A percentile compares a stretch with the other conserved stretches of the same genome.
These are phyloP conservation scores for Colletotrichum tamarilloi DNA, from an alignment of 2,329 filamentous ascomycete species.

Conservation along the genomic window DNA sequence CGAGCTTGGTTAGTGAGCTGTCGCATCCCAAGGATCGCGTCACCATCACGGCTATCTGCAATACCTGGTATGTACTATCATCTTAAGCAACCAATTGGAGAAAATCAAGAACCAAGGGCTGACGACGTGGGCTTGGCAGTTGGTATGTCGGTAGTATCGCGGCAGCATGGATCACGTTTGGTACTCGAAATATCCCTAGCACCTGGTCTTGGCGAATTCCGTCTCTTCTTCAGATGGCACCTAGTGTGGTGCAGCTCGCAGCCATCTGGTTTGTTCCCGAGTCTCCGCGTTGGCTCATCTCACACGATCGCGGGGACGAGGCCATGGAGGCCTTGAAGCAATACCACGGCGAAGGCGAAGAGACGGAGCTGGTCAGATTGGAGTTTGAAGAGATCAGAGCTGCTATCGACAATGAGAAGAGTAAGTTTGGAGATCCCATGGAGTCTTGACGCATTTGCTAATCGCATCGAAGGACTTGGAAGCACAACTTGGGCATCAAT, in stretches of 20 bases:
- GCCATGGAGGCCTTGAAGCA: constrained; percentile 63
- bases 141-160: constrained; percentile 59
- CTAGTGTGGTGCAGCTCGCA: constrained; percentile 26
- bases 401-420: constrained; percentile 51
- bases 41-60: constrained; percentile 64
- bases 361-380: constrained; percentile 60
- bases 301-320: constrained; percentile 63
- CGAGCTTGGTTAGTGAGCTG: constrained; percentile 62
- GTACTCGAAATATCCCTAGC: constrained; percentile 52
- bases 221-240: constrained; percentile 40
- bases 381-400: constrained; percentile 60
- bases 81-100: background rate
- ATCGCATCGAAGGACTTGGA: constrained; percentile 32
- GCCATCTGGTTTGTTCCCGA: constrained; percentile 68
- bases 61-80: constrained; percentile 43
- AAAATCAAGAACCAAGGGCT: background rate
- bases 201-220: constrained; percentile 49
- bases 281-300: constrained; percentile 71
- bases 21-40: constrained; percentile 65
- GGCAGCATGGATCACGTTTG: constrained; percentile 56
- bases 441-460: background rate
- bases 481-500: constrained; percentile 44
- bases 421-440: constrained; percentile 38
- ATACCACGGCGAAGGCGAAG: constrained; percentile 68
- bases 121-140: constrained; percentile 39